Conservation (phyloP, 768 basidiomycete genomes). For the Boletus tomentosulus region DNA sequence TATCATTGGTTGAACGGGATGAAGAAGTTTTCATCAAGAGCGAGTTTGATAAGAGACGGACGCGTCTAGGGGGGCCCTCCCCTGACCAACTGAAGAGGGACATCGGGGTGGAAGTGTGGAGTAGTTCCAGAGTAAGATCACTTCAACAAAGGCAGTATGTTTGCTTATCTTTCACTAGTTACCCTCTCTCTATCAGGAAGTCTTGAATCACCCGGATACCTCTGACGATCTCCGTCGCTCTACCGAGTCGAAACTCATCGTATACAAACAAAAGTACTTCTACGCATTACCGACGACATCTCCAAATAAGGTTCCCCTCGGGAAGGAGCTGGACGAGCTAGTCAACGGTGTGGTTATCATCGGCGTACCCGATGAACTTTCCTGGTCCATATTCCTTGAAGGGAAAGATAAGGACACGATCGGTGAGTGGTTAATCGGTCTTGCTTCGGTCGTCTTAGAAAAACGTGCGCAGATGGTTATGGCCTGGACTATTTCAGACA, state of each 20-base stretch:
- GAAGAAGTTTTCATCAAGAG: constrained; percentile 55
- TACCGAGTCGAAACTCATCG: constrained; percentile 73
- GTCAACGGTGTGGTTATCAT: constrained; percentile 75
- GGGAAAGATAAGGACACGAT: constrained; percentile 62
- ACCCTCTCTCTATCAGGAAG: constrained; percentile 67
- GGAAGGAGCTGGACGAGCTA: constrained; percentile 66
- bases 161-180: constrained; percentile 42
- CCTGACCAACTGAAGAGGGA: constrained; percentile 57
- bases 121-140: constrained; percentile 50
- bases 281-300: constrained; percentile 48
- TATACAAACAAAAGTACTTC: constrained; percentile 59
- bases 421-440: constrained; percentile 42
- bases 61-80: constrained; percentile 64
- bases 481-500: constrained; percentile 51
- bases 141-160: neutral
- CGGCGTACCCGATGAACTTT: constrained; percentile 69
- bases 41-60: constrained; percentile 76
- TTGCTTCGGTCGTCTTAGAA: constrained; percentile 1
- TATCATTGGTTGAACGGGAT: constrained; percentile 55
- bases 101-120: constrained; percentile 63
- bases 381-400: constrained; percentile 80
- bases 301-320: constrained; percentile 42
- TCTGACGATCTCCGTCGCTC: constrained; percentile 73
- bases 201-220: constrained; percentile 78
- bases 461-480: constrained; percentile 50